These are phyloP conservation scores for Mycena sanguinolenta DNA, from an alignment of 768 basidiomycete species.

Conservation along the genomic window DNA sequence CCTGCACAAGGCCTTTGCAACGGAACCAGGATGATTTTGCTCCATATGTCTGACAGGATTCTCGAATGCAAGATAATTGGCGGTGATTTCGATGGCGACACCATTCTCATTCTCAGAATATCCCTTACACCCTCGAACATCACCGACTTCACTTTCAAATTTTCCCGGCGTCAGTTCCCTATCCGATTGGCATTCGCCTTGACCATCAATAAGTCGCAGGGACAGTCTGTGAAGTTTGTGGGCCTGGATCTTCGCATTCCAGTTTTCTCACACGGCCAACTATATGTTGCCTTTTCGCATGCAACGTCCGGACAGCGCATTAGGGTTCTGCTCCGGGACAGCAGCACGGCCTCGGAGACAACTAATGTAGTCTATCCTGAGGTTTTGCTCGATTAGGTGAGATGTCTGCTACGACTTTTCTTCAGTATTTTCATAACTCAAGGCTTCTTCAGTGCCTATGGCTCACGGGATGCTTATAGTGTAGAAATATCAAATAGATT, in stretches of 20 bases:
- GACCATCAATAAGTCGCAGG: slow-evolving; percentile 7
- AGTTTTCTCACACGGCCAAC: slow-evolving; percentile 1
- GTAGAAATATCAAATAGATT: no score
- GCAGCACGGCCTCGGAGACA: neutral
- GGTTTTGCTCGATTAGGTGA: slow-evolving; percentile 1
- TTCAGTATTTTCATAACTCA: neutral
- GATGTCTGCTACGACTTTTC: neutral
- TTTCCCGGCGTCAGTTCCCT: neutral
- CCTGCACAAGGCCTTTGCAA: slow-evolving; percentile 5
- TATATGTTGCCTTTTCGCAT: slow-evolving; percentile 7
- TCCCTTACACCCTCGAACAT: slow-evolving; percentile 2
- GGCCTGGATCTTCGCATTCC: neutral
- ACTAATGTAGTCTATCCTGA: slow-evolving; percentile 11
- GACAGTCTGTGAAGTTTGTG: neutral
- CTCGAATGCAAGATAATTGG: neutral
- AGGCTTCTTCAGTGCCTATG: neutral
- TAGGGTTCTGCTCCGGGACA: neutral
- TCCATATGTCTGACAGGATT: neutral
- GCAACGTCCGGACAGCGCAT: neutral
- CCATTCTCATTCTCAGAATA: slow-evolving; percentile 4
- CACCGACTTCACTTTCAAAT: slow-evolving; percentile 13
- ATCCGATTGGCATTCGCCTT: neutral
- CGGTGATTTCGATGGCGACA: neutral
- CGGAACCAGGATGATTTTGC: slow-evolving; percentile 1
- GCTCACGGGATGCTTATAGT: no score